These are phyloP conservation scores for Hamamelis virginiana DNA, from an alignment of 164 flowering plant species.

Conservation along the genomic window DNA sequence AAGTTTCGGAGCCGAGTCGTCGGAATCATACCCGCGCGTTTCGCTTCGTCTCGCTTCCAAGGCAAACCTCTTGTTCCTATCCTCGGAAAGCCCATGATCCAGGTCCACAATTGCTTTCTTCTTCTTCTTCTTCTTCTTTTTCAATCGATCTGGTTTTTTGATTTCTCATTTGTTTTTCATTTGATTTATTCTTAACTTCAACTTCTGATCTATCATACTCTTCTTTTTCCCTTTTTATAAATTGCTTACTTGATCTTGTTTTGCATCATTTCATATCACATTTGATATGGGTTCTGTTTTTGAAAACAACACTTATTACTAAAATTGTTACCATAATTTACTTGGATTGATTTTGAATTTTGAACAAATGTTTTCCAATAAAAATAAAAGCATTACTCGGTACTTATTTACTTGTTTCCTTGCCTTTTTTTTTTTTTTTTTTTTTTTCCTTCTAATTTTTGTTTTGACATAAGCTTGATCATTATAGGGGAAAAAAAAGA, in stretches of 20 bases:
- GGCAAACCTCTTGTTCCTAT: conserved; percentile 87
- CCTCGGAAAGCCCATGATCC: conserved; percentile 96
- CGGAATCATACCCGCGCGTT: conserved; percentile 90
- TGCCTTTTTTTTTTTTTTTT: too few relatives aligned
- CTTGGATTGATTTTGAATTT: too few relatives aligned
- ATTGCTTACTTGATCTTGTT: conserved; percentile 1
- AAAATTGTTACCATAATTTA: not conserved
- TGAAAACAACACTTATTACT: too few relatives aligned
- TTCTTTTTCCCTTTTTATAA: not conserved
- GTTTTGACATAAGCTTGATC: too few relatives aligned
- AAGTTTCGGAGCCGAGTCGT: conserved; percentile 68
- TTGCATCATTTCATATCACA: not conserved
- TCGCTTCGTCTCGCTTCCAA: conserved; percentile 70
- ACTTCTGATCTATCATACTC: not conserved
- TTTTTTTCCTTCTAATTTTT: too few relatives aligned
- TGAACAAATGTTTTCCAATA: too few relatives aligned
- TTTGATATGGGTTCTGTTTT: not conserved
- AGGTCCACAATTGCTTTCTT: conserved; percentile 37
- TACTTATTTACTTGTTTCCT: too few relatives aligned
- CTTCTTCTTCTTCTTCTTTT: not conserved
- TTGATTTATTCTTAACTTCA: not conserved
- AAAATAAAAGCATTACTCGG: too few relatives aligned
- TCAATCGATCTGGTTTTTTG: not conserved
- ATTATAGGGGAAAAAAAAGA: too few relatives aligned
- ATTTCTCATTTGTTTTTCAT: not conserved